Evolutionary conservation across 169 alveolate genomes (phyloP), one percentile per base, ranked within the genome.

Genomic region (Besnoitia besnoiti): DNA sequence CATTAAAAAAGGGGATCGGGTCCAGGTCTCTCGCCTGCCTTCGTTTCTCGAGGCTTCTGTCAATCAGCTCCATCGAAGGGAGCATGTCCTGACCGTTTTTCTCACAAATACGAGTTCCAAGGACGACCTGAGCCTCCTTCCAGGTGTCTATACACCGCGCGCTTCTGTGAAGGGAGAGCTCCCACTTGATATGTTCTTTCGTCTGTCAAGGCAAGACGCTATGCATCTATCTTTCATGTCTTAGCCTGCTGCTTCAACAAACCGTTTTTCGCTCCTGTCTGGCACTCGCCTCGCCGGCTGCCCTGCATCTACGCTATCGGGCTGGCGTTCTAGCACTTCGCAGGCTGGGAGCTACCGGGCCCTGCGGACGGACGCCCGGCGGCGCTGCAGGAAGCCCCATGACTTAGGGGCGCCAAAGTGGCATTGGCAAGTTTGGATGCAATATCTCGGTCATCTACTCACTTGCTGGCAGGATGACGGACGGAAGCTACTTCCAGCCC

Each of bases 401-500:
- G 24, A 55, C 27, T n/a, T 8, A n/a, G 67, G 67, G 67, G 1
- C 30, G 33, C 67, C 67, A n/a, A n/a, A n/a, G n/a, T n/a, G n/a
- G n/a, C n/a, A n/a, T n/a, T n/a, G 67, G 30, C 27, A 3, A 0
- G 30, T 19, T 55, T n/a, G n/a, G 67, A 21, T n/a, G 67, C n/a
- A 55, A 55, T 10, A 8, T 10, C 67, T n/a, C 40, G 19, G 42
- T 14, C 80, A 5, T 16, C 46, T 24, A 1, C 46, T 16, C 80
- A 0, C 44, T 42, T 37, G 39, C 4, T 39, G 89, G 50, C 42
- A 80, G 44, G 24, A 91, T 91, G 94, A 35, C 91, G 40, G 96
- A 94, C 44, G 93, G 94, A 21, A 75, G 67, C 49, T 94, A 87
- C 90, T 94, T 94, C 67, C 96, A 94, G 89, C 92, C 96, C 55